Evolutionary conservation across 2,329 filamentous ascomycete species (phyloP), one percentile per base, ranked within the genome.

Genomic region (Grosmannia huntii): DNA sequence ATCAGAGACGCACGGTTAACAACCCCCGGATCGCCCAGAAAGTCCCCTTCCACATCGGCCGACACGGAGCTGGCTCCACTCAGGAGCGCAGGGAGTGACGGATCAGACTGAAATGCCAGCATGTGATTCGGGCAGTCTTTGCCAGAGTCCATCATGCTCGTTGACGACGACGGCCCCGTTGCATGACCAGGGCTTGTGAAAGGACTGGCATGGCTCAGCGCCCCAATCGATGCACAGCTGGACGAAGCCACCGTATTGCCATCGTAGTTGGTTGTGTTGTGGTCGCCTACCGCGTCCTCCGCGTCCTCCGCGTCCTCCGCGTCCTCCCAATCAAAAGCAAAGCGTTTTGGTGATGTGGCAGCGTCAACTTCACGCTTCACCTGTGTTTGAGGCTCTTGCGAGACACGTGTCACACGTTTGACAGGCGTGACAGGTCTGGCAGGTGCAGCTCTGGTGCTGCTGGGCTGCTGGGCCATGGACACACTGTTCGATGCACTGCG

Each of bases 51-150:
- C 25, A 78, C 72, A 63, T 85, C 83, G 1, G 79, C 81, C 16
- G 81, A 85, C 11, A 85, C 76, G 2, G 83, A 86, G 65, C 82
- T 84, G 10, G 82, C 80, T 12, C 82, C 80, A 59, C 82, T 85
- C 12, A 85, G 72, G 9, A 85, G 70, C 7, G 82, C 82, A 12
- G 83, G 83, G 3, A 86, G 69, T 5, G 83, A 86, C 0, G 82
- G 82, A 56, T 85, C 82, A 3, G 82, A 85, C 58, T 80, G 80
- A 66, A 83, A 84, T 3, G 72, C 73, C 19, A 78, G 65, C 64
- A 78, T 77, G 10, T 75, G 72, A 6, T 77, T 76, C 4, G 75
- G 72, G 1, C 71, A 66, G n/a, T 70, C 71, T 60, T 73, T 73
- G 57, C 58, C 33, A 12, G 53, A 31, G 6, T 53, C 56, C 4